Evolutionary conservation across 805 yeast species (phyloP), one percentile per base, ranked within the genome.

Genomic region (Ogataea trehalophila): DNA sequence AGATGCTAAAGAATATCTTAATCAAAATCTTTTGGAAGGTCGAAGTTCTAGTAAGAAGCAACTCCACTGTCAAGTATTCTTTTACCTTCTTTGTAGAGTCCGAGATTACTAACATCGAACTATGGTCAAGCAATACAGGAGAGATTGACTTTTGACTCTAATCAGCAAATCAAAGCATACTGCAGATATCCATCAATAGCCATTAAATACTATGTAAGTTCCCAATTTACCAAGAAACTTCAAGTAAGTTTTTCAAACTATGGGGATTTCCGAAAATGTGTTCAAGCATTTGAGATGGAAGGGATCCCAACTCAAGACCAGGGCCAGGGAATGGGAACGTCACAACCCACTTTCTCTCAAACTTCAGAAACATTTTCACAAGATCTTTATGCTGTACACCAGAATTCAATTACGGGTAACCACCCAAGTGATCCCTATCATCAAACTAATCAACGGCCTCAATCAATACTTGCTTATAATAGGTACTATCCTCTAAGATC

Each of bases 141-240:
- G 46, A 44, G 59, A 17, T 39, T 60, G 16, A 41, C 56, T 3
- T 59, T 59, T 45, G 57, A 51, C 18, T 42, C 51, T 0, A 46
- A 48, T 22, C 54, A 56, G 34, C 29, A 23, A 26, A 48, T 55
- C 20, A 60, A 57, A 37, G 58, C 55, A 0, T 60, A 59, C 39
- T 41, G 47, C 6, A 59, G 54, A 37, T 60, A 38, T 38, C 64
- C 64, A 3, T 55, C 59, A 8, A 41, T 60, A 20, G 63, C 63
- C 2, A 18, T 60, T 20, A 60, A 59, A 29, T 56, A 58, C 42
- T 55, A 56, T 37, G 49, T 52, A 1, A 47, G 41, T 16, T 33
- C 46, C 5, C 23, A 40, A 11, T 41, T 43, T 20, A 44, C 49
- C 35, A 55, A 49, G 46, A 59, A 53, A 33, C 37, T 59, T 5